These are phyloP conservation scores for Pleoardoris graminearum DNA, from an alignment of 2,329 filamentous ascomycete genomes.

Conservation along the genomic window DNA sequence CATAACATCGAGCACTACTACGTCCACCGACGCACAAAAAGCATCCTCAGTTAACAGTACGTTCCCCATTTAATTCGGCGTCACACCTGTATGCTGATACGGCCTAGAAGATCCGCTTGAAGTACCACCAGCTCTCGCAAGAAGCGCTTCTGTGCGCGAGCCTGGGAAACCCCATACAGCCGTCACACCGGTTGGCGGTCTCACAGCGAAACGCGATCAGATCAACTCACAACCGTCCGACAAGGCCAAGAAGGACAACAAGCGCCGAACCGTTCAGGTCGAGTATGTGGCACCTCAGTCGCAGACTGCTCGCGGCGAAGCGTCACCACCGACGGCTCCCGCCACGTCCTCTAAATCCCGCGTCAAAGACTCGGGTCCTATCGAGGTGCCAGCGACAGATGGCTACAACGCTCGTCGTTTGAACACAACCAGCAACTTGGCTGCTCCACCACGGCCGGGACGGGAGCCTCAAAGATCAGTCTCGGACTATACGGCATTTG, in stretches of 20 bases:
- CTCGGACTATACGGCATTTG: constrained; percentile 52
- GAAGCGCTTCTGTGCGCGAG: constrained; percentile 92
- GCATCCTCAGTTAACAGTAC: constrained; percentile 67
- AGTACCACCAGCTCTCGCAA: constrained; percentile 66
- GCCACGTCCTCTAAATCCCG: constrained; percentile 53
- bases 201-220: constrained; percentile 73
- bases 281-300: constrained; percentile 95
- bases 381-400: constrained; percentile 46
- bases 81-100: constrained; percentile 1
- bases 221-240: constrained; percentile 68
- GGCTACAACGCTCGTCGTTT: constrained; percentile 35
- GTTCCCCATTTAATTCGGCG: constrained; percentile 16
- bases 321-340: constrained; percentile 41
- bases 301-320: constrained; percentile 74
- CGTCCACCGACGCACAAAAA: constrained; percentile 80
- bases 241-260: constrained; percentile 70
- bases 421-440: constrained; percentile 22
- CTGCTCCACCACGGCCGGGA: constrained; percentile 42
- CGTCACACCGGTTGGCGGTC: constrained; percentile 58
- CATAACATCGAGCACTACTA: constrained; percentile 94
- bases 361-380: constrained; percentile 59
- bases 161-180: constrained; percentile 66
- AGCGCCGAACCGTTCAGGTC: constrained; percentile 92
- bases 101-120: constrained; percentile 58
- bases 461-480: constrained; percentile 56